Evolutionary conservation across 2,329 filamentous ascomycete genomes (phyloP), one percentile per base, ranked within the genome.

Genomic region (Xylaria sp.): DNA sequence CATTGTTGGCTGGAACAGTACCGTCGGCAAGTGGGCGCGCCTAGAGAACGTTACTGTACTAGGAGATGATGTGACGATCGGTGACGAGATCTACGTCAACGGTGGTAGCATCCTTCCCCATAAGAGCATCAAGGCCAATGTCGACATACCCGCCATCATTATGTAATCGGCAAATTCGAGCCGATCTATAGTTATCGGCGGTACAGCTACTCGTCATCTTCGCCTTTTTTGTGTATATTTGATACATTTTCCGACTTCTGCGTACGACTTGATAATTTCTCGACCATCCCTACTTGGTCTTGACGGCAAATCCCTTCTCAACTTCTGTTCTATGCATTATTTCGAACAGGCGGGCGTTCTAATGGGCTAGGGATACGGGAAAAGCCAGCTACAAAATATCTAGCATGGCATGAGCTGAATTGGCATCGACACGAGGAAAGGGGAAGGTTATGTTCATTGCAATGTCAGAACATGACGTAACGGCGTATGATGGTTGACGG

Each of bases 81-180:
- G 93, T 53, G 94, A 99, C 74, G 94, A 99, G 81, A 93, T 99
- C 70, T 97, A 98, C 79, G 95, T 97, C 79, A 99, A 99, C 78
- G 94, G 94, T 72, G 93, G 93, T 73, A 96, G 91, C 72, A 90
- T 99, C 65, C 83, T 99, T 67, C 94, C 94, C 6, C 94, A 99
- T 83, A 99, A 99, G 90, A 95, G 90, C 77, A 98, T 99, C 85
- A 98, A 98, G 86, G 87, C 90, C 73, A 99, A 99, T 78, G 92
- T 99, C 72, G 95, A 99, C 78, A 86, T 86, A 27, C 86, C 86
- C 23, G 85, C 86, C 63, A 88, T 89, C 68, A 89, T 89, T 74
- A 89, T 89, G 86, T 89, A 82, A 81, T 54, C 43, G 48, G 31
- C 35, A 35, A n/a, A 27, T 49, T 17, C n/a, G 44, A 19, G 15